These are phyloP conservation scores for Collariella sp. DNA, from an alignment of 495 filamentous ascomycete genomes.

Conservation along the genomic window DNA sequence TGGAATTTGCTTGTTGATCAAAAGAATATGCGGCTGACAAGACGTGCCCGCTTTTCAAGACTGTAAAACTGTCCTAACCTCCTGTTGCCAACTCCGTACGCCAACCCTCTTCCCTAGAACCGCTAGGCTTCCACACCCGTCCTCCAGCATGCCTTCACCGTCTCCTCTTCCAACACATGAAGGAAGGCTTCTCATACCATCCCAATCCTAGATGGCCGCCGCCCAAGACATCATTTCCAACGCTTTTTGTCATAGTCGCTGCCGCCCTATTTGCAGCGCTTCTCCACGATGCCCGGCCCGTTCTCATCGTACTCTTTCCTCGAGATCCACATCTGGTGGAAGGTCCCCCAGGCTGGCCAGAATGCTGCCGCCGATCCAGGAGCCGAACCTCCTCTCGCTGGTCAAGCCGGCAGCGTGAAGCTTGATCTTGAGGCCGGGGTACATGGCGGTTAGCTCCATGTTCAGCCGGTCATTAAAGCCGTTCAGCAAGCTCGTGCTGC, in stretches of 20 bases:
- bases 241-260: too few species aligned
- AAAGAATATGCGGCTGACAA: too few species aligned
- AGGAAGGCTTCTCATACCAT: neutral
- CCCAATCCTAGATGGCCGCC: neutral
- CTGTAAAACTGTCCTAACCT: neutral
- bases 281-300: slow-evolving; percentile 62
- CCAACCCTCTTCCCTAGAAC: neutral
- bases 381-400: slow-evolving; percentile 77
- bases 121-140: neutral
- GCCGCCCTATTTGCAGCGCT: slow-evolving; percentile 57
- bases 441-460: slow-evolving; percentile 67
- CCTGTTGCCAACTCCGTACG: neutral
- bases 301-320: slow-evolving; percentile 77
- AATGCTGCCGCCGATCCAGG: slow-evolving; percentile 96
- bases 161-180: neutral
- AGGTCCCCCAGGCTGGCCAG: slow-evolving; percentile 93
- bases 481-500: slow-evolving; percentile 72
- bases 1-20: too few species aligned
- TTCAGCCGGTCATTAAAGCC: slow-evolving; percentile 86
- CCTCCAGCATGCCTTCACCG: too few species aligned
- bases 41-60: too few species aligned
- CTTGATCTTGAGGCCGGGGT: slow-evolving; percentile 72
- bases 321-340: slow-evolving; percentile 98
- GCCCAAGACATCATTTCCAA: neutral
- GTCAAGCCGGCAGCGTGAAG: slow-evolving; percentile 78